These are phyloP conservation scores for Sapria himalayana DNA, from an alignment of 345 rosid genomes.

Conservation along the genomic window DNA sequence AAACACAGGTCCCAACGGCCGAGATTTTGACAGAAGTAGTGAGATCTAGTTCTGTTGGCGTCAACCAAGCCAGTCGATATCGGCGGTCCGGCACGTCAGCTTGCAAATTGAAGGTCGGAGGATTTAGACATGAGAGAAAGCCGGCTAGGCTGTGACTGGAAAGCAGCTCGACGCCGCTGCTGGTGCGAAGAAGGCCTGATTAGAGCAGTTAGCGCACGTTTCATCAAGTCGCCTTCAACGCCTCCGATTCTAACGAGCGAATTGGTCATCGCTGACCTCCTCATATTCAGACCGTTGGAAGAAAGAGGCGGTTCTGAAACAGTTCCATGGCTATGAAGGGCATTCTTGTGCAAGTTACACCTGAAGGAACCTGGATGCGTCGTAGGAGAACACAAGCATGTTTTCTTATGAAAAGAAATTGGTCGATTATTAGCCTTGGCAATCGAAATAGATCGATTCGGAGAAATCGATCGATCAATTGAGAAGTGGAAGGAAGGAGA, in stretches of 20 bases:
- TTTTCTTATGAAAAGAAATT: slow-evolving; percentile 21
- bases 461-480: slow-evolving; percentile 38
- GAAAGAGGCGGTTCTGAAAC: slow-evolving; percentile 20
- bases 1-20: too few relatives aligned
- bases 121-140: slow-evolving; percentile 53
- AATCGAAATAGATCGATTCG: slow-evolving; percentile 28
- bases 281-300: slow-evolving; percentile 49
- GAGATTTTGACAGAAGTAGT: too few relatives aligned
- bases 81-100: too few relatives aligned
- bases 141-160: slow-evolving; percentile 52
- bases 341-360: slow-evolving; percentile 49
- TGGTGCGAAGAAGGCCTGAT: slow-evolving; percentile 83
- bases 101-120: slow-evolving; percentile 9
- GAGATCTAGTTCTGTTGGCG: too few relatives aligned
- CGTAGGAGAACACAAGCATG: slow-evolving; percentile 87
- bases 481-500: slow-evolving; percentile 38
- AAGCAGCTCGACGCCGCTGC: slow-evolving; percentile 35
- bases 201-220: slow-evolving; percentile 63
- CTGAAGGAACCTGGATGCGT: slow-evolving; percentile 74
- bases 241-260: slow-evolving; percentile 83
- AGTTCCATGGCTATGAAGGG: slow-evolving; percentile 7
- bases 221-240: slow-evolving; percentile 84
- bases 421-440: slow-evolving; percentile 16
- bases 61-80: too few relatives aligned
- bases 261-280: slow-evolving; percentile 78